Evolutionary conservation across 2,329 filamentous ascomycete genomes (phyloP).

Genomic region (Penicillium glabrum): DNA sequence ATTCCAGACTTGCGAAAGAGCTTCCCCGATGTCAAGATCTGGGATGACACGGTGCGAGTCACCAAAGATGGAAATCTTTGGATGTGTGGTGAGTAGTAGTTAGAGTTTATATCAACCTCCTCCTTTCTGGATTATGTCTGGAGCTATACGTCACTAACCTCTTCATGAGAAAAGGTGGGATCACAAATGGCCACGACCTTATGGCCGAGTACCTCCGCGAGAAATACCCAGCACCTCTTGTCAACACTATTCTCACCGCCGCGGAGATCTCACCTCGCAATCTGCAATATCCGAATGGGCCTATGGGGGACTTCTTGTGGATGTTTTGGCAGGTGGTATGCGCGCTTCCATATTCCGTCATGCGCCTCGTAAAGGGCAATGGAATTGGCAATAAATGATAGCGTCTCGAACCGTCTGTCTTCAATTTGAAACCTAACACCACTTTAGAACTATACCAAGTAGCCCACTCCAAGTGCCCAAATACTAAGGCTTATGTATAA

Average conservation of each 20-base stretch:
- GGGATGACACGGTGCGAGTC: slow-evolving; percentile 21
- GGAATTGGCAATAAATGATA: neutral
- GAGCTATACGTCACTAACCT: neutral
- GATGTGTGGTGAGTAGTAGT: slow-evolving; percentile 17
- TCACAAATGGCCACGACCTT: slow-evolving; percentile 29
- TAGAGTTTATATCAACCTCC: neutral
- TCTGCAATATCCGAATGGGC: slow-evolving; percentile 24
- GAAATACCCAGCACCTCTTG: slow-evolving; percentile 24
- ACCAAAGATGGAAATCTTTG: slow-evolving; percentile 27
- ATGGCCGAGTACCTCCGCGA: slow-evolving; percentile 22
- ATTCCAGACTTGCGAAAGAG: slow-evolving; percentile 19
- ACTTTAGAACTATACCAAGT: neutral
- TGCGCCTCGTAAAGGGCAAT: slow-evolving; percentile 1
- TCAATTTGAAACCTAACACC: neutral
- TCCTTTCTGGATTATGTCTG: no score
- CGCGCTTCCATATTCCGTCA: slow-evolving; percentile 12
- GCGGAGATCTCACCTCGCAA: slow-evolving; percentile 33
- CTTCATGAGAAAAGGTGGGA: slow-evolving; percentile 15
- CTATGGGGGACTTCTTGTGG: slow-evolving; percentile 7
- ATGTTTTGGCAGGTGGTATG: slow-evolving; percentile 20
- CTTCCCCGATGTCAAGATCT: slow-evolving; percentile 24
- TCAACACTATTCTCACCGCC: slow-evolving; percentile 33
- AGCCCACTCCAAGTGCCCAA: no score
- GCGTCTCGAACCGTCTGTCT: neutral
- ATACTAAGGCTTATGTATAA: no score